Evolutionary conservation across 2,329 filamentous ascomycete species (phyloP).

Genomic region (Colletotrichum sp.): DNA sequence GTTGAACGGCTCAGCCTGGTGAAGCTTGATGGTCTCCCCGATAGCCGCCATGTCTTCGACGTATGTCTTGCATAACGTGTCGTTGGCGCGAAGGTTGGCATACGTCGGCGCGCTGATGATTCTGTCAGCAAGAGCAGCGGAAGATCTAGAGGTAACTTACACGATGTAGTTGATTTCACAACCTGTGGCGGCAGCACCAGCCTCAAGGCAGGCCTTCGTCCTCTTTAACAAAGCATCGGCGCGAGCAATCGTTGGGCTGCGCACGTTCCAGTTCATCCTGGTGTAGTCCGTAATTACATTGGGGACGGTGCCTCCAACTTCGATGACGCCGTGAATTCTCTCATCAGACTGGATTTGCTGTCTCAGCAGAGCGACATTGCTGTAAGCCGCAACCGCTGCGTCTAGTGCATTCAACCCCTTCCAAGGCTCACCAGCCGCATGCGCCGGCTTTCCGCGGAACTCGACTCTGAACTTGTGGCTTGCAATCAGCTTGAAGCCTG

Average conservation of each 20-base stretch:
- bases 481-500: slow-evolving; percentile 34
- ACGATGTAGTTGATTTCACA: slow-evolving; percentile 38
- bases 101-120: slow-evolving; percentile 40
- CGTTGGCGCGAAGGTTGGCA: slow-evolving; percentile 49
- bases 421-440: slow-evolving; percentile 41
- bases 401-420: slow-evolving; percentile 43
- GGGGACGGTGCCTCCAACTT: slow-evolving; percentile 37
- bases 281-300: slow-evolving; percentile 46
- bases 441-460: slow-evolving; percentile 37
- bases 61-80: slow-evolving; percentile 47
- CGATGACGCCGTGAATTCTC: slow-evolving; percentile 41
- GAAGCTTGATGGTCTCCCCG: slow-evolving; percentile 38
- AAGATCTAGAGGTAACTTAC: slow-evolving; percentile 26
- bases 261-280: slow-evolving; percentile 43
- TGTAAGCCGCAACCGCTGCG: slow-evolving; percentile 39
- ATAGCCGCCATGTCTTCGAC: slow-evolving; percentile 46
- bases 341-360: slow-evolving; percentile 43
- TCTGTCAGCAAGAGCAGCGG: neutral
- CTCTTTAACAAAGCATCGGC: slow-evolving; percentile 30
- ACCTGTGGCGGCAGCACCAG: slow-evolving; percentile 36
- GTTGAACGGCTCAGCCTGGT: slow-evolving; percentile 39
- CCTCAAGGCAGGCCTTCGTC: slow-evolving; percentile 41
- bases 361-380: slow-evolving; percentile 37
- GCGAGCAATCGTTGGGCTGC: slow-evolving; percentile 35
- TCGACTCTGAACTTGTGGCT: slow-evolving; percentile 35